Percentiles rank a stretch among this genome's conserved stretches.
Evolutionary conservation across 345 rosid genomes (phyloP).

Genomic region (Euphorbia peplus): DNA sequence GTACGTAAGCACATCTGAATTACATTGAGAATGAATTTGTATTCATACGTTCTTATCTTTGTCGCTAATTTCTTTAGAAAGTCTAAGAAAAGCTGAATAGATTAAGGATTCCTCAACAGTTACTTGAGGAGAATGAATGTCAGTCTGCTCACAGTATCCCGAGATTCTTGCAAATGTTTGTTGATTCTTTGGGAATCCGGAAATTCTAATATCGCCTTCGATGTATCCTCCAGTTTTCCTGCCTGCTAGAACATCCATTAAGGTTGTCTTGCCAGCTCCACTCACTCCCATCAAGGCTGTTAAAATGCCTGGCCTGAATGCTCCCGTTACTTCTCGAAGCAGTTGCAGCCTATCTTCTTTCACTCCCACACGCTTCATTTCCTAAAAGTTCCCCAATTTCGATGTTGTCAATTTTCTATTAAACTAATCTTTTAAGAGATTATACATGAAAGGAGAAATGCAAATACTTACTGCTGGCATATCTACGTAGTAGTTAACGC

Average conservation of each 20-base stretch:
- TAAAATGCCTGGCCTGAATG: conserved; percentile 10
- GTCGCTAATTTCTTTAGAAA: conserved; percentile 27
- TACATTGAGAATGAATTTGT: background rate
- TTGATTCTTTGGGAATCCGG: conserved; percentile 15
- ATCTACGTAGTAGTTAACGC: conserved; percentile 16
- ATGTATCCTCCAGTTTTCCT: conserved; percentile 15
- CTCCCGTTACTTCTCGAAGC: conserved; percentile 12
- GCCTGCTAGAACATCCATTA: conserved; percentile 19
- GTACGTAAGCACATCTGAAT: background rate
- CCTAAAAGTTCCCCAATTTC: background rate
- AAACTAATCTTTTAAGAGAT: background rate
- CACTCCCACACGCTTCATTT: conserved; percentile 12
- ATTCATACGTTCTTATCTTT: conserved; percentile 24
- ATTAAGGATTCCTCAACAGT: conserved; percentile 9
- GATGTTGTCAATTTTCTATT: background rate
- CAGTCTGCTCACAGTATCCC: conserved; percentile 14
- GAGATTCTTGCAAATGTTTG: conserved; percentile 19
- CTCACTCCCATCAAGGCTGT: conserved; percentile 16
- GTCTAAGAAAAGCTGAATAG: conserved; percentile 15
- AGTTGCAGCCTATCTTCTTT: conserved; percentile 10
- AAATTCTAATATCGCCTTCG: conserved; percentile 13
- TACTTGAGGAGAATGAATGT: conserved; percentile 16
- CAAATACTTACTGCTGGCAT: conserved; percentile 9
- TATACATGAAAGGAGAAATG: background rate
- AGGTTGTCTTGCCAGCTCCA: conserved; percentile 17